These are phyloP conservation scores for Coffea humblotiana DNA, from an alignment of 305 asterid genomes.

Conservation along the genomic window DNA sequence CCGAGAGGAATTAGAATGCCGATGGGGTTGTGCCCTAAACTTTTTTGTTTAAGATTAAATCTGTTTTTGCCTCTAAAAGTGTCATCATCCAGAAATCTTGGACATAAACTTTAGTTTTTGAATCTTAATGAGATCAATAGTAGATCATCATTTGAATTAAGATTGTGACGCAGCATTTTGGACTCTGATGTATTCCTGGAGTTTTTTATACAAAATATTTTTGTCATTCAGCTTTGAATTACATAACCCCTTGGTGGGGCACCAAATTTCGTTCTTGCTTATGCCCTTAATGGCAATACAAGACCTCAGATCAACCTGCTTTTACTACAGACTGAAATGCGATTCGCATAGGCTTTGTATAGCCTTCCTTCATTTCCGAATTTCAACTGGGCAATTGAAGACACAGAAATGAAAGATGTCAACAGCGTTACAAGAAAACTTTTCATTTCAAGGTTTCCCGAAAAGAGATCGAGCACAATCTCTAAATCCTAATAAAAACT, in stretches of 20 bases:
- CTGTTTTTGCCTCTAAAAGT: no score
- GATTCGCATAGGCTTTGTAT: no score
- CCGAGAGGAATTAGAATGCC: neutral
- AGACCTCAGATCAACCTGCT: neutral
- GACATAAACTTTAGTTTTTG: no score
- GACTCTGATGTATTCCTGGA: neutral
- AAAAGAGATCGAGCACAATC: neutral
- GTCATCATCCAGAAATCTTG: no score
- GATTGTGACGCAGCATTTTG: neutral
- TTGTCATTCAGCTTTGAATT: neutral
- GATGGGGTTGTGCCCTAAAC: neutral
- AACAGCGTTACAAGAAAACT: neutral
- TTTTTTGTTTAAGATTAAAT: no score
- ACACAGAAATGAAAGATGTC: neutral
- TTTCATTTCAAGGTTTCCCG: neutral
- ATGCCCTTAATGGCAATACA: neutral
- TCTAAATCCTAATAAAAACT: neutral
- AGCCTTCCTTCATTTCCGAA: neutral
- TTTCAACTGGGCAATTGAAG: neutral
- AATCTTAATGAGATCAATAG: no score
- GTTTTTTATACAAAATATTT: no score
- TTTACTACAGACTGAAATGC: neutral
- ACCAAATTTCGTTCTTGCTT: neutral
- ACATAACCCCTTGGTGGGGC: no score
- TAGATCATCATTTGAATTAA: neutral